Base-by-base conservation (phyloP, 192 early-diverging fungal species). In the Entomortierella beljakovae region DNA sequence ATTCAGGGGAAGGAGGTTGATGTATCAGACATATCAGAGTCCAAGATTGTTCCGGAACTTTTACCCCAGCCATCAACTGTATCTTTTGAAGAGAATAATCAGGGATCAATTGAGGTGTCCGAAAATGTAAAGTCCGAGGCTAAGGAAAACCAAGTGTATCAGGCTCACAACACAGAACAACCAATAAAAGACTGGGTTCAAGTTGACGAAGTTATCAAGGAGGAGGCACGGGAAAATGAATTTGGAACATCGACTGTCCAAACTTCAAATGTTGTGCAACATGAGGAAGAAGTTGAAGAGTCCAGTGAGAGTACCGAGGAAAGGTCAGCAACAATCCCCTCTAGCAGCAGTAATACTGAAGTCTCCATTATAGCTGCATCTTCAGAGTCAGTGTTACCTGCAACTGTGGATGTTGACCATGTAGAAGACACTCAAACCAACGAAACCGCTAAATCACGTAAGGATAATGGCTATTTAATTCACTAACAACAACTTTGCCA, bases 401-500 rank as follows among this genome's bases (percentile, higher is more conserved):
- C 34, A 31, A 25, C 4, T 10, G 13, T 29, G 42, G 4, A 8
- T 33, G 54, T 26, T 31, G 3, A 10, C 10, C 18, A 18, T 18
- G 42, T 43, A 28, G 51, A 4, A 6, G 13, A 20, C 32, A 16
- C 4, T n/a, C 54, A 57, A 8, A 55, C 16, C 16, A 55, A 55
- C 31, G 54, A 18, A 57, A 13, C 32, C 4, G 6, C 31, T 20
- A 57, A 16, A 20, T 15, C 25, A 10, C 20, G 38, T 33, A 52
- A 61, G 35, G 61, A 64, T n/a, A n/a, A n/a, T n/a, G n/a, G n/a
- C n/a, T n/a, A n/a, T n/a, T 43, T 50, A 60, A 31, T 57, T 60
- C 68, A 15, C 68, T 50, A 48, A 57, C 56, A 40, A 6, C 10
- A 35, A 59, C 22, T 59, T 2, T 26, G n/a, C 7, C 2, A 32